Evolutionary conservation across 129 eudicot genomes (phyloP), one percentile per base, ranked within the genome.

Genomic region (Solidago caesia): DNA sequence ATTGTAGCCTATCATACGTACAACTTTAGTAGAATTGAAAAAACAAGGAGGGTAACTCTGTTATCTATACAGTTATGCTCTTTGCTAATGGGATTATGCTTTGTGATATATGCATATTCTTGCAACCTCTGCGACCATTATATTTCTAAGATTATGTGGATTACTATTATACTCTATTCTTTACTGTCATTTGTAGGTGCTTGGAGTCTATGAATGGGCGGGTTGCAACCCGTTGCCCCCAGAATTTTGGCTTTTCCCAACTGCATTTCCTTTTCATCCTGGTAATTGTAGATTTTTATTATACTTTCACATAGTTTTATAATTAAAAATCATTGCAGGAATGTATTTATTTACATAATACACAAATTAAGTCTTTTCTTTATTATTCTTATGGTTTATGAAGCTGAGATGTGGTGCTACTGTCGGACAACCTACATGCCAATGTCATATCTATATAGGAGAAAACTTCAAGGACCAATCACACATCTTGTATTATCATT

Each of bases 191-290:
- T 53, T 59, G 11, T 66, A 88, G 90, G 83, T 88, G 6, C 80
- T 78, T 63, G 88, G 96, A 82, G 79, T 89, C n/a, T 86, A 64
- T 72, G 89, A 89, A 33, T 89, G 92, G 92, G 80, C 62, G 1
- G 96, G 96, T 43, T 73, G 84, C 79, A 89, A 89, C 64, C 96
- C 91, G 13, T 77, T 86, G 86, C 96, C 96, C 52, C 96, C 91
- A 5, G 96, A 89, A 65, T 82, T 87, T 12, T 86, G 86, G 87
- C 83, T 89, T n/a, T 84, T 89, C 55, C 96, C 96, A 27, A 76
- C 49, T 0, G n/a, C 82, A 16, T 85, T 87, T 12, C 96, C 91
- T 57, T 90, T 70, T 78, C 96, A 90, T 82, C 96, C 96, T 15
- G 91, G 96, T 83, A 68, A 46, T 2, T 44, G 43, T 15, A 16